These are phyloP conservation scores for Aegilops umbellulata DNA, from an alignment of 176 grass and related monocot genomes.

Conservation along the genomic window DNA sequence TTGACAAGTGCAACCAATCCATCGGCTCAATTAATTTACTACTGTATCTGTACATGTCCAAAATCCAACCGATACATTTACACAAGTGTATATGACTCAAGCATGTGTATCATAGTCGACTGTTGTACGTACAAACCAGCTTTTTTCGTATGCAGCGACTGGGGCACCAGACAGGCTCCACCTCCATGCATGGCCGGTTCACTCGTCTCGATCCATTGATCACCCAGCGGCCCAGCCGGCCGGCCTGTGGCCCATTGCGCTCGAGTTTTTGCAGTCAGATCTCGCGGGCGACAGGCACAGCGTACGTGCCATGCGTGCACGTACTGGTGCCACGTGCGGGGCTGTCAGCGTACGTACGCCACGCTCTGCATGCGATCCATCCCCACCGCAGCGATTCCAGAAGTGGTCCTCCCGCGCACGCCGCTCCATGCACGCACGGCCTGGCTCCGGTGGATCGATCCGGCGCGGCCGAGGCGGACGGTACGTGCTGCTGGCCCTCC, in stretches of 20 bases:
- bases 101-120: too few species aligned
- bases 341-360: slow-evolving; percentile 31
- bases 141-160: too few species aligned
- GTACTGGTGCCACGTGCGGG: slow-evolving; percentile 50
- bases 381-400: slow-evolving; percentile 22
- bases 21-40: neutral
- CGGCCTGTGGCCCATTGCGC: neutral
- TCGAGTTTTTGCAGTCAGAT: slow-evolving; percentile 14
- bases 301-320: slow-evolving; percentile 20
- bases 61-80: too few species aligned
- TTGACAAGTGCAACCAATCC: neutral
- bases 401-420: slow-evolving; percentile 14
- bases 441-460: neutral
- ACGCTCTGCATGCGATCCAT: neutral
- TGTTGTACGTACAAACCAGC: too few species aligned
- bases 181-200: neutral
- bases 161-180: neutral
- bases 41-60: neutral
- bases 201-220: neutral
- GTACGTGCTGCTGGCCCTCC: neutral
- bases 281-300: neutral
- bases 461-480: neutral
- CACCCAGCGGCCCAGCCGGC: neutral
- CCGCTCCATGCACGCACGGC: neutral
- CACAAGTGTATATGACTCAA: too few species aligned